Evolutionary conservation across 129 eudicot species (phyloP).

Genomic region (Flaveria bidentis): DNA sequence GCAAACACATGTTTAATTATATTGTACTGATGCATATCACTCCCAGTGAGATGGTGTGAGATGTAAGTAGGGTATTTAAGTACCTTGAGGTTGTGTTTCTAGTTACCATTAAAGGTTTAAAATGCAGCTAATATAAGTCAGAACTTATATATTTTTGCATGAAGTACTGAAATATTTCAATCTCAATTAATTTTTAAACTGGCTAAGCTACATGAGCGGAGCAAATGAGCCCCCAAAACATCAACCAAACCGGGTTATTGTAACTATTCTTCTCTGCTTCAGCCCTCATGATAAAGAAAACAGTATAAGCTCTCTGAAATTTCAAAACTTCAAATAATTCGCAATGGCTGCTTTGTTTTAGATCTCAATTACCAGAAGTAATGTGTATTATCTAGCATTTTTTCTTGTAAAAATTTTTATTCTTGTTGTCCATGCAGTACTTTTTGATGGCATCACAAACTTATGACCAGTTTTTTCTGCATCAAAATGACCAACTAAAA

Average conservation of each 20-base stretch:
- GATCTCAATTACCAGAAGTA: not conserved
- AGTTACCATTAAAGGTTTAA: not conserved
- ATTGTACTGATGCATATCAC: not conserved
- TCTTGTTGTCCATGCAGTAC: not conserved
- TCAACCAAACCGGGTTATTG: not conserved
- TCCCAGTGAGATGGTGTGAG: not conserved
- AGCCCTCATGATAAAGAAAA: not conserved
- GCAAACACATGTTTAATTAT: not conserved
- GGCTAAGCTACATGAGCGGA: not conserved
- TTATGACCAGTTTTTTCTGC: not conserved
- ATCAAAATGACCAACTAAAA: not conserved
- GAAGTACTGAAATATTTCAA: slow-evolving; percentile 1
- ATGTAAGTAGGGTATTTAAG: not conserved
- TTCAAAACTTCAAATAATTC: not conserved
- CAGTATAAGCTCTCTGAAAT: not conserved
- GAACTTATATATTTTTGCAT: slow-evolving; percentile 4
- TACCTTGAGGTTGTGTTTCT: not conserved
- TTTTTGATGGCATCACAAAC: not conserved
- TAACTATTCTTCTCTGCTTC: not conserved
- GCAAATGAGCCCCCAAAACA: not conserved
- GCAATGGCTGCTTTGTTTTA: not conserved
- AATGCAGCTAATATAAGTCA: not conserved
- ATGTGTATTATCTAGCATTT: not conserved
- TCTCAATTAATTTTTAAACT: slow-evolving; percentile 8
- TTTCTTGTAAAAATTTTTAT: not conserved